Base-by-base conservation (phyloP, 1,139 yeast genomes). In the Spencermartinsiella ligniputridi region DNA sequence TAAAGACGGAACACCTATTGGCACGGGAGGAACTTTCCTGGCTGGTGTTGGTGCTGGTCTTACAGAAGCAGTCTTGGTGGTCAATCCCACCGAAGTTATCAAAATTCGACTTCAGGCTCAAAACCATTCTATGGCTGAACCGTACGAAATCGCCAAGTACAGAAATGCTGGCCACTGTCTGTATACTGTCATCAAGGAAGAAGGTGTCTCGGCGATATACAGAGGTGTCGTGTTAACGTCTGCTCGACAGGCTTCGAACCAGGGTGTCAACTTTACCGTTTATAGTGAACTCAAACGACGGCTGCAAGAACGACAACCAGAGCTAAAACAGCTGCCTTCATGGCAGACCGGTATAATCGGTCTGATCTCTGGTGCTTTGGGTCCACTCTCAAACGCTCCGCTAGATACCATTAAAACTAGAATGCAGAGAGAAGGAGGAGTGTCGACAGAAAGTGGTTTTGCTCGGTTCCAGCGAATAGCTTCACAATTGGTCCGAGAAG, bases 41-140 rank as follows among this genome's bases (percentile, higher is more conserved):
- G 92, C 97, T 40, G 98, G 98, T 70, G 95, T 92, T 30, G 94
- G 96, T 66, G 97, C 98, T 15, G 98, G 98, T 71, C 74, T 88
- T 62, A 88, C 97, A 45, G 98, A 92, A 69, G 97, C 97, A 2
- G 92, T 92, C 46, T 66, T 86, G 51, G 92, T 92, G 50, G 98
- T 92, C 35, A 92, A 88, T 66, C 97, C 97, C 41, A 90, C 90
- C 83, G 97, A 92, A 67, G 97, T 90, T 54, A 95, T 92, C 54
- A 92, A 92, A 69, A 92, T 92, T 61, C 79, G 97, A 68, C 76
- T 92, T 64, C 98, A 92, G 69, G 96, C 97, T 19, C 97, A 92
- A 71, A 87, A 85, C 62, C 89, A 87, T 63, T 84, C 95, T 25
- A 78, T 88, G 78, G 80, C 82, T 48, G 96, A 86, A 60, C 95